Evolutionary conservation across 2,329 filamentous ascomycete species (phyloP), one percentile per base, ranked within the genome.

Genomic region (Lasiodiplodia theobromae): DNA sequence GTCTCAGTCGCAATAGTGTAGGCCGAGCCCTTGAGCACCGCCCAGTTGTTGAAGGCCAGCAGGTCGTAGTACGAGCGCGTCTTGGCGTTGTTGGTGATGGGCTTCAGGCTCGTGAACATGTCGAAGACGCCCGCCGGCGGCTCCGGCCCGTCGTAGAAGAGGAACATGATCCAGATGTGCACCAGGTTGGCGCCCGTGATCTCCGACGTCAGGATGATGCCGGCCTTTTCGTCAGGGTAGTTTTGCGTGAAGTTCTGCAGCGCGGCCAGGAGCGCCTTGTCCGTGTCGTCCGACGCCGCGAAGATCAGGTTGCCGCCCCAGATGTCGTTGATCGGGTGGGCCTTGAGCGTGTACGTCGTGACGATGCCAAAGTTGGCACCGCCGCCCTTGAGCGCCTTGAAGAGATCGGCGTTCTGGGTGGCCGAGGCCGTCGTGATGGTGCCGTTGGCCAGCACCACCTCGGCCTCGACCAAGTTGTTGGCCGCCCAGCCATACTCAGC

Each of bases 61-160:
- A 88, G 76, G 52, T 82, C 81, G 64, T 81, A 77, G 70, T 86
- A 86, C 7, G 78, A 82, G 70, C 82, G 84, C 3, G 81, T 82
- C 73, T 84, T 82, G 62, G 79, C 80, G 21, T 77, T 83, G 72
- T 87, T 84, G 25, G 81, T 73, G 0, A 79, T 69, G 1, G 82
- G 81, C 1, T 77, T 73, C 57, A 87, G 80, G 49, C 79, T 79
- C 2, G 84, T 83, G 75, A 91, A 91, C 68, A 84, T 84, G 68
- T 84, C 81, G 69, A 91, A 90, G 2, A 86, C 82, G 4, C 80
- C 84, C 1, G 79, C 73, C 0, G 88, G 87, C 62, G 88, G 87
- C 63, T 78, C 76, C 0, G 83, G 82, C 1, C 86, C 88, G 74
- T 91, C 86, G 75, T 90, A 90, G 79, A 88, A 90, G 44, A 88